phyloP scores from a whole-genome alignment of 1,139 yeast genomes.

The Nakaseomyces kungkrabaensis region DNA sequence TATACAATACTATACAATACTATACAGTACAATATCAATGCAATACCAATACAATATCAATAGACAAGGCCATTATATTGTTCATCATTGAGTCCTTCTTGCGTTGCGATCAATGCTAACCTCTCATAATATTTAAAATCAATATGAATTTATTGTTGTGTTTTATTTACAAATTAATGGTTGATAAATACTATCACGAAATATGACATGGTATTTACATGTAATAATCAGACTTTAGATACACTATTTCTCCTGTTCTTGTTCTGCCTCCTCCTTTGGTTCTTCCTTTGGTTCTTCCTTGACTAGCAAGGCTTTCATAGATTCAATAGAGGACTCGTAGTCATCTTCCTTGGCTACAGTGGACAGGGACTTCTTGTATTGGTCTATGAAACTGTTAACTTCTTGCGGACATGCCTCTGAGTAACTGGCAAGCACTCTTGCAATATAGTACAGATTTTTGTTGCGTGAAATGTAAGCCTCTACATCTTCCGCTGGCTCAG shows the following conservation, averaged over 20 bases:
- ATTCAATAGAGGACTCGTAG: conserved; percentile 14
- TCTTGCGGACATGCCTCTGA: conserved; percentile 19
- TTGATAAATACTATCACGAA: background rate
- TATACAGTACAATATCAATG: too few species aligned
- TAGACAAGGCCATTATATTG: too few species aligned
- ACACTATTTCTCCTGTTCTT: background rate
- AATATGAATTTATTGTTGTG: background rate
- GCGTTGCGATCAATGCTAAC: too few species aligned
- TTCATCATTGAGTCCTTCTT: too few species aligned
- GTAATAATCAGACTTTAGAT: too few species aligned
- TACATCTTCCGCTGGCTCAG: conserved; percentile 9
- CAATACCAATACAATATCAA: too few species aligned
- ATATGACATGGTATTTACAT: background rate
- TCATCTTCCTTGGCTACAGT: conserved; percentile 13
- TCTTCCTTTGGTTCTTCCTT: background rate
- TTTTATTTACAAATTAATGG: background rate
- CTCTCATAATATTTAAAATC: too few species aligned
- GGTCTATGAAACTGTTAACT: conserved; percentile 14
- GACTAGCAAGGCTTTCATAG: conserved; percentile 3
- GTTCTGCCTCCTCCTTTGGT: background rate
- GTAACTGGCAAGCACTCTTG: conserved; percentile 20
- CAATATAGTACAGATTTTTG: conserved; percentile 19
- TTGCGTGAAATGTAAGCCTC: conserved; percentile 12
- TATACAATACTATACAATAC: too few species aligned
- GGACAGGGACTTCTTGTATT: conserved; percentile 11